phyloP scores from a whole-genome alignment of 495 filamentous ascomycete species.

The Podospora didyma region DNA sequence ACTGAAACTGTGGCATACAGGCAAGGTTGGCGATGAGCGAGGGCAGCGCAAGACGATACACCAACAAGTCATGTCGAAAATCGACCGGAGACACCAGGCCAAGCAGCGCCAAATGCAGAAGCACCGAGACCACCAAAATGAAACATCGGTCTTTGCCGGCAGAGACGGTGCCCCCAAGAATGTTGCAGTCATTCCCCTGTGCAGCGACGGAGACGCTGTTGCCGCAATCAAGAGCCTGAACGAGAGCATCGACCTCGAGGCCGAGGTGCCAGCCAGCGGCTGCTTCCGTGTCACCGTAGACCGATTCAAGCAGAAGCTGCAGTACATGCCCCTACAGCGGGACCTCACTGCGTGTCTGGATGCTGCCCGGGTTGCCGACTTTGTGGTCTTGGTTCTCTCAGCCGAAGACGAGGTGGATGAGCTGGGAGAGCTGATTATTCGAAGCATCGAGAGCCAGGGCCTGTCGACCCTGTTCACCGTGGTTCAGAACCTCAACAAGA shows the following conservation, averaged over 20 bases:
- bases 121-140: conserved; percentile 70
- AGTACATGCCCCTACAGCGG: conserved; percentile 70
- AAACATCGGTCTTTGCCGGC: conserved; percentile 75
- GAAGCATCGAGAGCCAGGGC: conserved; percentile 87
- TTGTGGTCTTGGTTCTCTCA: conserved; percentile 78
- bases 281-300: conserved; percentile 67
- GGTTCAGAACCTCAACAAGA: conserved; percentile 71
- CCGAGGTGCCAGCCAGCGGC: conserved; percentile 54
- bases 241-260: conserved; percentile 72
- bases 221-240: conserved; percentile 68
- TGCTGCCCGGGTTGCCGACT: conserved; percentile 85
- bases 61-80: conserved; percentile 94
- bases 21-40: conserved; percentile 45
- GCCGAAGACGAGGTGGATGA: conserved; percentile 77
- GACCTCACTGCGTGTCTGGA: conserved; percentile 75
- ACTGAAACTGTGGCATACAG: conserved; percentile 20
- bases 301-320: conserved; percentile 86
- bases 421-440: conserved; percentile 73
- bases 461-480: conserved; percentile 79
- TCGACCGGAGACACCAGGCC: conserved; percentile 89
- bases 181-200: conserved; percentile 86
- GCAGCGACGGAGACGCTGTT: conserved; percentile 60
- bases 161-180: conserved; percentile 82
- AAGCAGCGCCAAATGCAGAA: conserved; percentile 81
- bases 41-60: conserved; percentile 80